These are phyloP conservation scores for Coccomyxa subellipsoidea DNA, from an alignment of 163 green algal genomes.

Conservation along the genomic window DNA sequence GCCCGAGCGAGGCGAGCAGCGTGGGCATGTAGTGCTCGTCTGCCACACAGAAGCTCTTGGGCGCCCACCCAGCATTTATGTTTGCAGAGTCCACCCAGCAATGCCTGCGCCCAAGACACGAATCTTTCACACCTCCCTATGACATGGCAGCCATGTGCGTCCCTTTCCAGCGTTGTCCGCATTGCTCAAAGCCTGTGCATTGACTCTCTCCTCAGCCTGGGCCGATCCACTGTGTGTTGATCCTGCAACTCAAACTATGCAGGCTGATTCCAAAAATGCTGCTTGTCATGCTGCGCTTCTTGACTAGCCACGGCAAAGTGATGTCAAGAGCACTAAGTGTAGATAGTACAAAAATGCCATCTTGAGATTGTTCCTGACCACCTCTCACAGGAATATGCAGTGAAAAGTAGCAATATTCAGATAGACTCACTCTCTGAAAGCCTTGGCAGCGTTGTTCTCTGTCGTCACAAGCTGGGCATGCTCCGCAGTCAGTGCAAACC, in stretches of 20 bases:
- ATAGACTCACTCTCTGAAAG: not conserved
- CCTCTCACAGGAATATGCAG: not conserved
- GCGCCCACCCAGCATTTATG: slow-evolving; percentile 11
- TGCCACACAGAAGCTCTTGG: slow-evolving; percentile 43
- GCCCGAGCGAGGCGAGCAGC: slow-evolving; percentile 54
- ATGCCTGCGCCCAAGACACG: slow-evolving; percentile 18
- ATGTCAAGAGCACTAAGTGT: too few species aligned
- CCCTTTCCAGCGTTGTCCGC: too few species aligned
- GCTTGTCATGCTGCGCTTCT: too few species aligned
- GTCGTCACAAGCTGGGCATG: slow-evolving; percentile 49
- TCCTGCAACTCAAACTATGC: too few species aligned
- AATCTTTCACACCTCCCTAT: not conserved
- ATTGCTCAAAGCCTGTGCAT: too few species aligned
- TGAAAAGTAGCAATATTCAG: not conserved
- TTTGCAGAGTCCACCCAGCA: slow-evolving; percentile 23
- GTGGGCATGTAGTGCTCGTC: slow-evolving; percentile 83
- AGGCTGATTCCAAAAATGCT: too few species aligned
- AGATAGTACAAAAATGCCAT: too few species aligned
- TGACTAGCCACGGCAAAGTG: too few species aligned
- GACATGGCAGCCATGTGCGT: not conserved
- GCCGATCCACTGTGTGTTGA: too few species aligned
- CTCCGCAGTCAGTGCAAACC: slow-evolving; percentile 56
- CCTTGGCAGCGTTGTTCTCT: slow-evolving; percentile 36
- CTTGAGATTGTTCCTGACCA: not conserved
- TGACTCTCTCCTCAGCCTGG: too few species aligned